A percentile compares a stretch with the other conserved stretches of the same genome.
These are phyloP conservation scores for Lactifluus echinatus DNA, from an alignment of 768 basidiomycete genomes.

Conservation along the genomic window DNA sequence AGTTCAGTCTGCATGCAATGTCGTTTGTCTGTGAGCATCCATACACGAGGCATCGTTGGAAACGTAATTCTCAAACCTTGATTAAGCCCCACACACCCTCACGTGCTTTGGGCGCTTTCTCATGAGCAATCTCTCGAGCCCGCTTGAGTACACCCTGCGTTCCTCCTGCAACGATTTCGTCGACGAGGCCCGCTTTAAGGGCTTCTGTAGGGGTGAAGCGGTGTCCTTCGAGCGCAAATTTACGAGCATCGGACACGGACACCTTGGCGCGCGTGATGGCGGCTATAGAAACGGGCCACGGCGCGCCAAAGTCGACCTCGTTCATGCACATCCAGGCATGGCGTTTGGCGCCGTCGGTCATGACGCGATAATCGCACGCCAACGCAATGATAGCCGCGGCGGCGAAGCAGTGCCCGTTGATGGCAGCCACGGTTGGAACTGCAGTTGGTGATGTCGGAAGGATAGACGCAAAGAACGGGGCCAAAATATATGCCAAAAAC, in stretches of 20 bases:
- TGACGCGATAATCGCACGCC: slow-evolving; percentile 81
- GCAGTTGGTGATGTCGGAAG: background rate
- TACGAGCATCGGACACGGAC: slow-evolving; percentile 54
- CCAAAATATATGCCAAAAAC: slow-evolving; percentile 23
- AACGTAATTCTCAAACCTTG: slow-evolving; percentile 38
- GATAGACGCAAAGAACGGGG: background rate
- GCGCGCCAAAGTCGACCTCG: slow-evolving; percentile 78
- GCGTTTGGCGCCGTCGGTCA: slow-evolving; percentile 71
- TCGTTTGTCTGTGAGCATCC: slow-evolving; percentile 4
- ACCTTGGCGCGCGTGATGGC: slow-evolving; percentile 58
- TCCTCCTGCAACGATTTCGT: slow-evolving; percentile 52
- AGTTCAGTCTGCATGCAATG: slow-evolving; percentile 38
- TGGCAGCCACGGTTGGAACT: slow-evolving; percentile 75
- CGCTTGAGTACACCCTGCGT: slow-evolving; percentile 54
- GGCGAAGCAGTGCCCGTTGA: slow-evolving; percentile 84
- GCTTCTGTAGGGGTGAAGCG: slow-evolving; percentile 71
- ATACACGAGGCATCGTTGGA: background rate
- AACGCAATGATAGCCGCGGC: slow-evolving; percentile 74
- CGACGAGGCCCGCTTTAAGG: slow-evolving; percentile 55
- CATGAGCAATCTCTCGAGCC: slow-evolving; percentile 53
- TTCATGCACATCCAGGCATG: slow-evolving; percentile 91
- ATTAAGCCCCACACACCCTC: slow-evolving; percentile 66
- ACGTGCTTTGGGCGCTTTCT: slow-evolving; percentile 42
- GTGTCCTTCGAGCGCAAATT: slow-evolving; percentile 73
- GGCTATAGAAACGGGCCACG: slow-evolving; percentile 66